phyloP scores from a whole-genome alignment of 805 yeast species.

The Allodekkera sacchari region DNA sequence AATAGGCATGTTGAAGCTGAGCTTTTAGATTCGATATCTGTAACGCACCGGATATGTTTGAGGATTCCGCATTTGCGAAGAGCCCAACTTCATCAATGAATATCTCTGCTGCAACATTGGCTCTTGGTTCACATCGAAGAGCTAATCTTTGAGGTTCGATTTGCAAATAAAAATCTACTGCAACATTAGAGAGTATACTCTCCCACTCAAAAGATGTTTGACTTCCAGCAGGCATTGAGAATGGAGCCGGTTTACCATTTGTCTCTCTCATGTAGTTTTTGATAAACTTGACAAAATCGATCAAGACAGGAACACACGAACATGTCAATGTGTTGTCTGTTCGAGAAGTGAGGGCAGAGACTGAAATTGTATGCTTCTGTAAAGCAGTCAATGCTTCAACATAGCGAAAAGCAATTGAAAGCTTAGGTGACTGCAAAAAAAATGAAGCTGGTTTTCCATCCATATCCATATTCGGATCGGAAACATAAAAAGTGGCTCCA shows the following conservation, averaged over 20 bases:
- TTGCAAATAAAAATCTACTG: constrained; percentile 51
- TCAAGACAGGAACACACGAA: constrained; percentile 68
- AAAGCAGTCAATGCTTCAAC: constrained; percentile 25
- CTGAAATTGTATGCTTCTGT: constrained; percentile 36
- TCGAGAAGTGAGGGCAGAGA: constrained; percentile 53
- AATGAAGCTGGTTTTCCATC: constrained; percentile 40
- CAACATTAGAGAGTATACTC: constrained; percentile 43
- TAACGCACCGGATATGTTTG: constrained; percentile 32
- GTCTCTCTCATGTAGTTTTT: constrained; percentile 36
- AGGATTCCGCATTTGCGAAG: constrained; percentile 43
- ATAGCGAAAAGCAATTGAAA: constrained; percentile 51
- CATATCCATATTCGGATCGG: constrained; percentile 34
- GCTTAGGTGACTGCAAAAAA: constrained; percentile 67
- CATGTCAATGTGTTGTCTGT: constrained; percentile 68
- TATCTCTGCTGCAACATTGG: constrained; percentile 82
- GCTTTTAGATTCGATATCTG: constrained; percentile 52
- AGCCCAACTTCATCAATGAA: constrained; percentile 63
- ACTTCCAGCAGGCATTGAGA: background rate
- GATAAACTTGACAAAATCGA: constrained; percentile 46
- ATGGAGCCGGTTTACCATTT: background rate
- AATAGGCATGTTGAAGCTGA: constrained; percentile 81
- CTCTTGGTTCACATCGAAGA: constrained; percentile 88
- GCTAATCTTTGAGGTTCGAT: constrained; percentile 69
- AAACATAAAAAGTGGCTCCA: constrained; percentile 56
- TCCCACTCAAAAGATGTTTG: constrained; percentile 28